Percentiles rank a stretch among this genome's conserved stretches.
Conservation (phyloP, 2,329 filamentous ascomycete genomes). For the Fusarium falciforme region DNA sequence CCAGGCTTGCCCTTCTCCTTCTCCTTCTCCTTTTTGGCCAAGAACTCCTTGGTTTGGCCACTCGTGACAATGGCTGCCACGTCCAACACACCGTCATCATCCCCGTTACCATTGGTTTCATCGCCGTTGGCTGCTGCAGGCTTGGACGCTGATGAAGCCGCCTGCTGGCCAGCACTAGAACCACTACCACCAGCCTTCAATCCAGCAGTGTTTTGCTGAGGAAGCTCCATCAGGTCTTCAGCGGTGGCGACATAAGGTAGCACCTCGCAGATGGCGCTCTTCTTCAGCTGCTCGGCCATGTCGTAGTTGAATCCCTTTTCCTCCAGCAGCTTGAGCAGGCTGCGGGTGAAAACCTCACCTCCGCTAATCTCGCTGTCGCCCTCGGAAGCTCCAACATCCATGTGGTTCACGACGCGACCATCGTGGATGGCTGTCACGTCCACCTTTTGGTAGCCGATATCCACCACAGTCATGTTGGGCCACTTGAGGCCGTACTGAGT, state of each 20-base stretch:
- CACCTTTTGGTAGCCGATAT: slow-evolving; percentile 92
- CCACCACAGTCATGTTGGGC: slow-evolving; percentile 85
- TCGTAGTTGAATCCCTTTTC: slow-evolving; percentile 69
- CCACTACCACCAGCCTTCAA: slow-evolving; percentile 18
- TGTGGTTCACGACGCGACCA: slow-evolving; percentile 77
- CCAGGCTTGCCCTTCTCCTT: slow-evolving; percentile 72
- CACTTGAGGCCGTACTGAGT: slow-evolving; percentile 84
- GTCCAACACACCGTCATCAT: slow-evolving; percentile 81
- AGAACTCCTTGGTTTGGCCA: slow-evolving; percentile 83
- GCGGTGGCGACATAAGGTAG: slow-evolving; percentile 64
- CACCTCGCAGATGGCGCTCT: slow-evolving; percentile 74
- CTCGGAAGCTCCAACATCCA: slow-evolving; percentile 69
- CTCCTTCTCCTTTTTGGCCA: slow-evolving; percentile 85
- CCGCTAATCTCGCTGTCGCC: slow-evolving; percentile 71
- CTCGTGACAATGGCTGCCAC: slow-evolving; percentile 87
- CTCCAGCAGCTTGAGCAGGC: slow-evolving; percentile 74
- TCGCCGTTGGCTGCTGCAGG: slow-evolving; percentile 52
- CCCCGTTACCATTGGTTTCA: slow-evolving; percentile 56
- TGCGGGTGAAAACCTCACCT: slow-evolving; percentile 86
- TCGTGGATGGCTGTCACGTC: slow-evolving; percentile 93
- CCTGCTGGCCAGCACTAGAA: slow-evolving; percentile 42
- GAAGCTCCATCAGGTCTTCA: slow-evolving; percentile 61
- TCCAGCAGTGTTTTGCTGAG: slow-evolving; percentile 53
- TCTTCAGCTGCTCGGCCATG: slow-evolving; percentile 78
- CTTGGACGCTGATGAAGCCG: slow-evolving; percentile 49